These are phyloP conservation scores for Eucalyptus curtisii DNA, from an alignment of 345 rosid genomes.

Conservation along the genomic window DNA sequence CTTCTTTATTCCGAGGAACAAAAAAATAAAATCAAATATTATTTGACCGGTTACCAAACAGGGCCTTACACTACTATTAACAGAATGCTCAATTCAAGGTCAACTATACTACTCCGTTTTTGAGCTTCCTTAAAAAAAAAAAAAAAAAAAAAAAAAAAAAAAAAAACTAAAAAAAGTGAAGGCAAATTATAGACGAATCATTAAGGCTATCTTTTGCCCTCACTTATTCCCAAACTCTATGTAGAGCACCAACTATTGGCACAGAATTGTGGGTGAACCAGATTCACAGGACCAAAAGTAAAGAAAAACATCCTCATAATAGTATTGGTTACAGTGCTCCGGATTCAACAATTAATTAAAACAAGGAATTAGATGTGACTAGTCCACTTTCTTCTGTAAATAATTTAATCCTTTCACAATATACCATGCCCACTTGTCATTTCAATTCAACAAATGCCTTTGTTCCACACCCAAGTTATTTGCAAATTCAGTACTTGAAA, in stretches of 20 bases:
- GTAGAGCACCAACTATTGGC: background rate
- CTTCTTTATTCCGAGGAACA: too few relatives aligned
- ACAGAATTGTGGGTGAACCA: background rate
- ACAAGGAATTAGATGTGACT: background rate
- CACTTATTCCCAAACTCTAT: background rate
- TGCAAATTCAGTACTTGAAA: background rate
- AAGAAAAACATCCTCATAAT: background rate
- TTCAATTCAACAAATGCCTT: background rate
- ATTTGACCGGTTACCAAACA: too few relatives aligned
- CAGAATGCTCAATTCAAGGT: background rate
- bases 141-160: background rate
- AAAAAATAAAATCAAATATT: too few relatives aligned
- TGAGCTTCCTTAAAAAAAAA: background rate
- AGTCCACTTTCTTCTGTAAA: background rate
- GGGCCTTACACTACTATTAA: background rate
- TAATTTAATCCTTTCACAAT: background rate
- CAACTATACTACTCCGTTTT: background rate
- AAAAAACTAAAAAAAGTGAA: background rate
- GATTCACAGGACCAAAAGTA: background rate
- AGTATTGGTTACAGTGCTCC: background rate
- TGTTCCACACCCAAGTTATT: background rate
- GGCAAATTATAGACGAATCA: background rate
- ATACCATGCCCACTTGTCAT: background rate
- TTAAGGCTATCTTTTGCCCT: background rate
- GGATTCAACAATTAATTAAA: background rate